Evolutionary conservation across 139 green algal species (phyloP).

Genomic region (Coelastrella sp.): DNA sequence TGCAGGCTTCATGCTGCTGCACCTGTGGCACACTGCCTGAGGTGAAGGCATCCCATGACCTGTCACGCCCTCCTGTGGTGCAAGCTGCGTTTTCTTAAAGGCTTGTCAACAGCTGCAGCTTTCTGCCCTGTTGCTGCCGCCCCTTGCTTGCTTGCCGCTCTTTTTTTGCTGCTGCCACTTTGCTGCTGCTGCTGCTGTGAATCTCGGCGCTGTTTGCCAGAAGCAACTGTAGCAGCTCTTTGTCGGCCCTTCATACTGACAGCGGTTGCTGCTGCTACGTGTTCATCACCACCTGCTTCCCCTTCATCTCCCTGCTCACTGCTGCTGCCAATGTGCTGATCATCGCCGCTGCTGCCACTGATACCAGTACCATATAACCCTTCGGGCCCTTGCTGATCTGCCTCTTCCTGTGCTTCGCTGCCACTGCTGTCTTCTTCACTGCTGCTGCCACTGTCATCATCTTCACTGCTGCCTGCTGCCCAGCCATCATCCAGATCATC

Average conservation of each 20-base stretch:
- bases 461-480: not conserved
- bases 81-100: not conserved
- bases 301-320: conserved; percentile 15
- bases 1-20: too few species aligned
- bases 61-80: not conserved
- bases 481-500: conserved; percentile 48
- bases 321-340: conserved; percentile 20
- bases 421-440: not conserved
- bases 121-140: not conserved
- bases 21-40: not conserved
- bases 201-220: conserved; percentile 27
- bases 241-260: conserved; percentile 24
- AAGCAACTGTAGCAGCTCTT: not conserved
- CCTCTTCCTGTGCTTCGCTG: not conserved
- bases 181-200: not conserved
- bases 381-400: not conserved
- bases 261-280: conserved; percentile 15
- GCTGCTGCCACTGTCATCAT: not conserved
- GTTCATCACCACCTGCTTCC: not conserved
- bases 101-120: conserved; percentile 11
- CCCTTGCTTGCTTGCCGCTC: not conserved
- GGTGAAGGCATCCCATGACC: not conserved
- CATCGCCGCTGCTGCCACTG: conserved; percentile 12
- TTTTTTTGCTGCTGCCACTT: not conserved
- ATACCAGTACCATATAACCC: too few species aligned